Conservation (phyloP, 202 grass and related monocot genomes). For the Musa balbisiana region DNA sequence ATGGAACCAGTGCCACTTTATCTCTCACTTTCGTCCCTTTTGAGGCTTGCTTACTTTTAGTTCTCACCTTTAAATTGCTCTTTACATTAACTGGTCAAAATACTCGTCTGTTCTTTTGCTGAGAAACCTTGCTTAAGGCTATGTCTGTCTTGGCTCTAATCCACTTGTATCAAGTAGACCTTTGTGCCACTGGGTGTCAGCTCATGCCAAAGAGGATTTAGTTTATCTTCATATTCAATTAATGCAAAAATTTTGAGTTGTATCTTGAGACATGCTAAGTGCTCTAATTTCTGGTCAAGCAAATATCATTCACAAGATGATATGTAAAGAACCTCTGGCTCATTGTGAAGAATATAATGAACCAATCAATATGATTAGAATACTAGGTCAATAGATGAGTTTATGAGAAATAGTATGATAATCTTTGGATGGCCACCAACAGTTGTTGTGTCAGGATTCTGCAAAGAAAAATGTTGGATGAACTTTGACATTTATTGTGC, state of each 20-base stretch:
- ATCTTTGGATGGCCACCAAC: neutral
- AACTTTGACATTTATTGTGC: conserved; percentile 10
- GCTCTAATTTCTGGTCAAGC: neutral
- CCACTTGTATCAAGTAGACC: conserved; percentile 6
- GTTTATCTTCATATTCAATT: conserved; percentile 16
- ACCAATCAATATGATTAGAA: neutral
- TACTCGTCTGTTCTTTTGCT: conserved; percentile 36
- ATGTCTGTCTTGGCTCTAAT: conserved; percentile 22
- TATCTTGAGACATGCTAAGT: neutral
- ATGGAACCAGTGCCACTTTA: conserved; percentile 37
- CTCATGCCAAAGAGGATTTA: neutral
- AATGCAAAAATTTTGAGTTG: conserved; percentile 3
- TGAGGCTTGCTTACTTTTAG: conserved; percentile 50
- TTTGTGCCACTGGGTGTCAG: neutral
- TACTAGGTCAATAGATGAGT: neutral
- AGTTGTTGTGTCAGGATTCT: conserved; percentile 1
- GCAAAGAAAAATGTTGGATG: neutral
- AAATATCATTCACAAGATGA: too few species aligned
- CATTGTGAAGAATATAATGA: too few species aligned
- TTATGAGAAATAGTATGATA: neutral
- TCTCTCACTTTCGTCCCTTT: conserved; percentile 65
- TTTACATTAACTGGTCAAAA: conserved; percentile 32
- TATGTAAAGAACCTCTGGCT: too few species aligned
- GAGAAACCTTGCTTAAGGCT: conserved; percentile 27
- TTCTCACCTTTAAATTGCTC: conserved; percentile 37